Evolutionary conservation across 2,329 filamentous ascomycete genomes (phyloP), one percentile per base, ranked within the genome.

Genomic region (Tympanopsis confertula): DNA sequence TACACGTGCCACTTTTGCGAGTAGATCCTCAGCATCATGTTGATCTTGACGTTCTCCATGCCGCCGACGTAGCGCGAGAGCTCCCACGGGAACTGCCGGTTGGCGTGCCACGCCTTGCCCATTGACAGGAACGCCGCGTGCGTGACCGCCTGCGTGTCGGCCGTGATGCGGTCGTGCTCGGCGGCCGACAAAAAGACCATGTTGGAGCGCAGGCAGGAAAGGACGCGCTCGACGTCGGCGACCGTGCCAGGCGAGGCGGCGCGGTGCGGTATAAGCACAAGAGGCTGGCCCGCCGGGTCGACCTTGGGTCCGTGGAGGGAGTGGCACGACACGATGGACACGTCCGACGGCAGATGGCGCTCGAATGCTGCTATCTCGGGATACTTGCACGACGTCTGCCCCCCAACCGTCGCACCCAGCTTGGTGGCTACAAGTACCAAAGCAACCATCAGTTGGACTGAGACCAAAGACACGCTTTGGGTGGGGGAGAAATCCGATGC

Each of bases 1-100:
- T 98, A 98, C 41, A 98, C 91, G 65, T 98, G 93, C 93, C 93
- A 98, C 61, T 96, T 98, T 60, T 95, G 94, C 42, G 82, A 81
- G 65, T 96, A 98, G 63, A 98, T 96, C 49, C 91, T 87, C 47
- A 98, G 68, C 48, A 87, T 96, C 48, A 96, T 79, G 63, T 98
- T 98, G 66, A 96, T 94, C 66, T 98, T 98, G 51, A 96, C 89
- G 58, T 98, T 98, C 61, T 98, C 91, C 51, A 98, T 94, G 38
- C 91, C 93, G 41, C 91, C 91, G 4, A 95, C 78, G 59, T 96
- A 98, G 44, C 91, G 86, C n/a, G 80, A 78, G 35, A 89, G 78
- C 51, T 96, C 89, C 91, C 91, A 98, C 0, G 93, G 91, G 51
- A 96, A 98, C 56, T 98, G 86, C 41, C 80, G 75, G 57, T 93